phyloP scores from a whole-genome alignment of 805 yeast species.

The Myxozyma melibiosi region DNA sequence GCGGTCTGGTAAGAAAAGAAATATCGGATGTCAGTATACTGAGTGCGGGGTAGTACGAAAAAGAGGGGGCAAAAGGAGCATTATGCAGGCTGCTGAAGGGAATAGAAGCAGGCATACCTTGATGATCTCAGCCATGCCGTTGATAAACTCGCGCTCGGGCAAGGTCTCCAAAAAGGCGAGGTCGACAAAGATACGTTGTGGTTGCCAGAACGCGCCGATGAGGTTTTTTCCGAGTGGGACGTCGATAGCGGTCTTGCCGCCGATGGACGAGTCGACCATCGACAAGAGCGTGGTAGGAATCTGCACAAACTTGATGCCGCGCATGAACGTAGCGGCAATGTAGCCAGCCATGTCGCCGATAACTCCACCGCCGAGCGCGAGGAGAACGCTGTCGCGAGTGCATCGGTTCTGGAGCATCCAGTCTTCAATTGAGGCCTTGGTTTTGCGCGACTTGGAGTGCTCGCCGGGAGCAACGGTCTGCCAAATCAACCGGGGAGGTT shows the following conservation, averaged over 20 bases:
- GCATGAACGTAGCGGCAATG: constrained; percentile 99
- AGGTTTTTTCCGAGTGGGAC: constrained; percentile 95
- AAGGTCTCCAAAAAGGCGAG: constrained; percentile 82
- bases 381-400: constrained; percentile 90
- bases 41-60: too few relatives aligned
- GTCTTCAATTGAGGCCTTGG: constrained; percentile 93
- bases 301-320: constrained; percentile 93
- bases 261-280: constrained; percentile 98
- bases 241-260: constrained; percentile 98
- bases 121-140: constrained; percentile 97
- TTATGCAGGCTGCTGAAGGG: too few relatives aligned
- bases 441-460: constrained; percentile 79
- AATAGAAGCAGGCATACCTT: constrained; percentile 47
- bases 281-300: constrained; percentile 91
- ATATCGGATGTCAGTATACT: neutral
- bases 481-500: constrained; percentile 62
- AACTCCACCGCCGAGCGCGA: constrained; percentile 98
- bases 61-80: too few relatives aligned
- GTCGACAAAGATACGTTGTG: constrained; percentile 83
- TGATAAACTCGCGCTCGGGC: constrained; percentile 91
- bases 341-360: constrained; percentile 99
- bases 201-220: constrained; percentile 98
- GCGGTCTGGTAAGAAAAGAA: constrained; percentile 77
- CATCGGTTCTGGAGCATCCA: constrained; percentile 79
- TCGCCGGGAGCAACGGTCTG: constrained; percentile 92